A percentile compares a stretch with the other conserved stretches of the same genome.
Conservation (phyloP, 257 asterid species). For the Gentiana straminea region DNA sequence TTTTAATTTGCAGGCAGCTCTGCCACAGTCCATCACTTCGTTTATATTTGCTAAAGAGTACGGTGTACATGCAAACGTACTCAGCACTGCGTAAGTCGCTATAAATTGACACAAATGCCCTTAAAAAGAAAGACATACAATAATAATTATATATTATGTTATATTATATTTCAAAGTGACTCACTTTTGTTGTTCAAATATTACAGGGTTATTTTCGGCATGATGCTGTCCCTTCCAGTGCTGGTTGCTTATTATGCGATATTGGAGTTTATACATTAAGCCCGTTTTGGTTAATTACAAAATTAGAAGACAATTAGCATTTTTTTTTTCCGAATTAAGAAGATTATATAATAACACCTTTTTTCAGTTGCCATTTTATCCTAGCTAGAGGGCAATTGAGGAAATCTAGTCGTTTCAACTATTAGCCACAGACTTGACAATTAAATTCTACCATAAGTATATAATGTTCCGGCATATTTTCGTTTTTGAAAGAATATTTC, state of each 20-base stretch:
- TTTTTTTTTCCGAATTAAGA: too few species aligned
- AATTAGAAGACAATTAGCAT: too few species aligned
- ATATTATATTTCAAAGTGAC: not conserved
- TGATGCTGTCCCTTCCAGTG: constrained; percentile 49
- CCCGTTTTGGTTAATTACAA: not conserved
- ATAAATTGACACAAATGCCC: too few species aligned
- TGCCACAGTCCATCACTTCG: constrained; percentile 61
- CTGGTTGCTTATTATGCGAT: constrained; percentile 42
- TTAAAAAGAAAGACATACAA: too few species aligned
- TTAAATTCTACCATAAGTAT: too few species aligned
- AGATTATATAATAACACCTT: not conserved
- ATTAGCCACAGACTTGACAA: not conserved
- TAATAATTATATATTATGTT: too few species aligned
- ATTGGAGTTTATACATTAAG: constrained; percentile 30
- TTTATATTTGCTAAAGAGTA: constrained; percentile 59
- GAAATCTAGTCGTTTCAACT: not conserved
- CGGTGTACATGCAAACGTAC: constrained; percentile 55
- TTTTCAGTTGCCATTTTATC: too few species aligned
- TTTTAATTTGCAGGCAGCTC: constrained; percentile 37
- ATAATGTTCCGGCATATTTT: too few species aligned
- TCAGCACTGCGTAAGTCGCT: constrained; percentile 52
- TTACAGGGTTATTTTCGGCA: constrained; percentile 60
- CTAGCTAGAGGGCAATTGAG: not conserved
- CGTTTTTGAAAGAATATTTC: too few species aligned
- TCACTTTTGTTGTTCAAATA: not conserved